Percentiles rank a stretch among this genome's conserved stretches.
Evolutionary conservation across 2,329 filamentous ascomycete genomes (phyloP).

Genomic region (Neofusicoccum parvum): DNA sequence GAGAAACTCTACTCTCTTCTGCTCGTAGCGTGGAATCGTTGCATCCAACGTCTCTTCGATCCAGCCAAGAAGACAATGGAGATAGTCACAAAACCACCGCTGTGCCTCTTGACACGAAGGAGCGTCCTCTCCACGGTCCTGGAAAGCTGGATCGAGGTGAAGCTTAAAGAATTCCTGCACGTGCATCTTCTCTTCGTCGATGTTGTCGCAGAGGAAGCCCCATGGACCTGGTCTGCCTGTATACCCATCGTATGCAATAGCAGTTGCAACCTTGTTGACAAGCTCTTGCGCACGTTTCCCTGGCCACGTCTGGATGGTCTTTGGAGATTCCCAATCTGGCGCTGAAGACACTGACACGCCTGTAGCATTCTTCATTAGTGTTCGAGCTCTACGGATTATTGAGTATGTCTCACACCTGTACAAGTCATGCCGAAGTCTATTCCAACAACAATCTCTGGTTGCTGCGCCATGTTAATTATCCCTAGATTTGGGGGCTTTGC

Average conservation of each 20-base stretch:
- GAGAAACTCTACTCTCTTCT: slow-evolving; percentile 45
- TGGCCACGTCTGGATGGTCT: not conserved
- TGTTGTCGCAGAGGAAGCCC: not conserved
- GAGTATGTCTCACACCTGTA: not conserved
- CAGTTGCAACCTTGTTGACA: not conserved
- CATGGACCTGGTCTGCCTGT: not conserved
- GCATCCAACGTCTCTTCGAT: no score
- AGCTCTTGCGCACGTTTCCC: not conserved
- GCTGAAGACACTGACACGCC: not conserved
- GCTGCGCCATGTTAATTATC: not conserved
- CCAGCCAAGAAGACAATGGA: slow-evolving; percentile 17
- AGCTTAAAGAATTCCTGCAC: slow-evolving; percentile 3
- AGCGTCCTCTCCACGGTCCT: not conserved
- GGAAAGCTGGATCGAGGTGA: not conserved
- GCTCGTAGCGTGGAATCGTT: slow-evolving; percentile 35
- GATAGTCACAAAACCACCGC: slow-evolving; percentile 30
- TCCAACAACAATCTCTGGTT: not conserved
- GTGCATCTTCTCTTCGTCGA: not conserved
- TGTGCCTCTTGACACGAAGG: not conserved
- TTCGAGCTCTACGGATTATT: not conserved
- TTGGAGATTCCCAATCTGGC: slow-evolving; percentile 19
- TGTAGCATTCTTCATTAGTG: not conserved
- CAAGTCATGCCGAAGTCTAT: slow-evolving; percentile 20
- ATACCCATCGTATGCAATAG: not conserved
- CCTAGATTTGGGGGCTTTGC: not conserved